phyloP scores from a whole-genome alignment of 306 rosid species.

The Acacia crassicarpa region DNA sequence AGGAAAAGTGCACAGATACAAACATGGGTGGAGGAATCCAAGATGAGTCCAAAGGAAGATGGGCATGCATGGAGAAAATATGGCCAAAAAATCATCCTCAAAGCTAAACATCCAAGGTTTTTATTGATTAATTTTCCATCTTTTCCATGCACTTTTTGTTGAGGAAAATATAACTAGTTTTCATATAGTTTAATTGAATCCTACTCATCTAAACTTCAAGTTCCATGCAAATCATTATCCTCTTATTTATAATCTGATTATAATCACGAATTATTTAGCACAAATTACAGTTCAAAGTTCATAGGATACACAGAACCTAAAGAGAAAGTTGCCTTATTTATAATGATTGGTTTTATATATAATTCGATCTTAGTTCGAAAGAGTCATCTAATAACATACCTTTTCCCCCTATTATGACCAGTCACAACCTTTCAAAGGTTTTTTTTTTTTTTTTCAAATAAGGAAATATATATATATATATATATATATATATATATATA shows the following conservation, averaged over 20 bases:
- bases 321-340: neutral
- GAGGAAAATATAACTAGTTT: no score
- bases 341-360: no score
- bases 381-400: no score
- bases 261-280: neutral
- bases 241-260: neutral
- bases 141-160: no score
- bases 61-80: slow-evolving; percentile 84
- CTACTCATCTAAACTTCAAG: no score
- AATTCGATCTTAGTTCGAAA: no score
- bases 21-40: slow-evolving; percentile 43
- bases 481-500: neutral
- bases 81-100: slow-evolving; percentile 62
- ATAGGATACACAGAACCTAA: neutral
- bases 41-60: slow-evolving; percentile 39
- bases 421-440: neutral
- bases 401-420: neutral
- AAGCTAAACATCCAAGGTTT: slow-evolving; percentile 51
- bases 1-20: slow-evolving; percentile 41
- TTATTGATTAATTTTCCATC: no score
- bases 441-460: neutral
- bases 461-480: neutral
- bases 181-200: no score
- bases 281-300: neutral
- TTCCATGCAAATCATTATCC: no score